Conservation (phyloP, 2,329 filamentous ascomycete genomes). For the Ophiostoma quercus region DNA sequence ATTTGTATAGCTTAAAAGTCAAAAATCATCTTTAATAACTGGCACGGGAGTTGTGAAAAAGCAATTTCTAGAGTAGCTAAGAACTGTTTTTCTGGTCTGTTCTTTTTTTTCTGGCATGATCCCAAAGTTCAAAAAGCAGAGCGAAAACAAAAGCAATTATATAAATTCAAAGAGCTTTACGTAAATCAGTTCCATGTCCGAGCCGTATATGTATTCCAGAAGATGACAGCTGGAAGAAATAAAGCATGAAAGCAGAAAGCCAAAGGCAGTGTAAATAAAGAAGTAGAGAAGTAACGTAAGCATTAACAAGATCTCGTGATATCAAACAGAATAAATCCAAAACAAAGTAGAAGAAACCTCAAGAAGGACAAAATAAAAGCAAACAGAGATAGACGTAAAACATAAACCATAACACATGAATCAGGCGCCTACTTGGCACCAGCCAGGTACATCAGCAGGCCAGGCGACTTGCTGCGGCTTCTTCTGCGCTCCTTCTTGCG, state of each 20-base stretch:
- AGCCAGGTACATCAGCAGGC: slow-evolving; percentile 53
- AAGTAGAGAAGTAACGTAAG: neutral
- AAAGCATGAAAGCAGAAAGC: neutral
- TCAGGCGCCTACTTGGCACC: slow-evolving; percentile 36
- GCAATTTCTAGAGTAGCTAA: neutral
- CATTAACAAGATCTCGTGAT: neutral
- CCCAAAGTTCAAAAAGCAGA: neutral
- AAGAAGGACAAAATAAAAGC: neutral
- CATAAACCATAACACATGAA: neutral
- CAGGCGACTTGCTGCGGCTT: slow-evolving; percentile 54
- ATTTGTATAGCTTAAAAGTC: neutral
- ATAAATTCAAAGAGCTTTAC: neutral
- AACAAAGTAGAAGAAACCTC: neutral
- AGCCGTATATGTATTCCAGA: neutral
- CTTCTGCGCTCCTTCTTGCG: slow-evolving; percentile 54
- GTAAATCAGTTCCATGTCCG: neutral
- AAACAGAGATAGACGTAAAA: neutral
- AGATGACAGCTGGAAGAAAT: neutral
- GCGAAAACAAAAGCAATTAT: neutral
- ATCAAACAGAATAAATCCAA: slow-evolving; percentile 10
- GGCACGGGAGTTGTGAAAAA: neutral
- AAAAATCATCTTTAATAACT: neutral
- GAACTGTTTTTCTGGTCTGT: neutral
- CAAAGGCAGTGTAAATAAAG: neutral
- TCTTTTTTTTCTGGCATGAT: neutral